Base-by-base conservation (phyloP, 768 basidiomycete species). In the Lentinus tigrinus region DNA sequence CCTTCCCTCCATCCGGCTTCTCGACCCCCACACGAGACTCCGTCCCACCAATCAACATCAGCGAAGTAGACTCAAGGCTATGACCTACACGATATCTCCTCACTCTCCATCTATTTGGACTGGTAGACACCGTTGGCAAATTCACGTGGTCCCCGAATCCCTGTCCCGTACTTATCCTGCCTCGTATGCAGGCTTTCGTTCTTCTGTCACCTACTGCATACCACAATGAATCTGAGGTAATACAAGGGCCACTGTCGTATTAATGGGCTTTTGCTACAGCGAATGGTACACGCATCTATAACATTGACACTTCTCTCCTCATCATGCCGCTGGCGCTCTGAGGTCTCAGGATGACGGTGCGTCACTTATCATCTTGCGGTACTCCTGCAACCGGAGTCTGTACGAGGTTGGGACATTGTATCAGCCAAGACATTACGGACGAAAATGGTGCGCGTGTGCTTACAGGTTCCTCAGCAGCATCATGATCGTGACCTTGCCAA, bases 381-480 rank as follows among this genome's bases (percentile, higher is more conserved):
- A 86, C 62, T 81, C 77, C 65, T 80, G 81, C 66, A 87, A 69
- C 19, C 84, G 83, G 67, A 87, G 67, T 53, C 85, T 86, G 38
- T 34, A 58, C 26, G 14, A 37, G 48, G 5, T n/a, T 36, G 13
- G 13, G 42, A n/a, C 37, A 54, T 36, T 26, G 34, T 19, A 10
- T 26, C 17, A 23, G 16, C 43, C 16, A 54, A 42, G n/a, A 16
- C 16, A 37, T 19, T n/a, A 17, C 23, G 19, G 8, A n/a, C n/a
- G 5, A 23, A 23, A 7, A 19, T 37, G 21, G 23, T 7, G 31
- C 31, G 31, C 31, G 31, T 31, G 31, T 5, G 77, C 93, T 69
- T 70, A 95, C 90, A 99, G 69, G 71, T 99, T 99, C 47, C 96
- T 84, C 67, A 97, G 81, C n/a, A 99, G 81, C 93, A 99, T 96